Evolutionary conservation across 805 yeast genomes (phyloP).

Genomic region (Teunomyces barrocoloradensis): DNA sequence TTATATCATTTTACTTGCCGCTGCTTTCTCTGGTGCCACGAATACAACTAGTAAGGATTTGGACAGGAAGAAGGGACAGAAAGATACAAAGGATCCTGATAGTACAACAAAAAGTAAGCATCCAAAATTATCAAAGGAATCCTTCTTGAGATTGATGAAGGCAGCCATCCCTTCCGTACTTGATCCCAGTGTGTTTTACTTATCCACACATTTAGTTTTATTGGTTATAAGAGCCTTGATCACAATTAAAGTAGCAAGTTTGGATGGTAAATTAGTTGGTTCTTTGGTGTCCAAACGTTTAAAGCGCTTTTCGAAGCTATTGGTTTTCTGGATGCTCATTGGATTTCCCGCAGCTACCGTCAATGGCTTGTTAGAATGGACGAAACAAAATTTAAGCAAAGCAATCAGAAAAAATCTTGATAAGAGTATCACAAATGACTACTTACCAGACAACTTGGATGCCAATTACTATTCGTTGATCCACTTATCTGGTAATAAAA

Average conservation of each 20-base stretch:
- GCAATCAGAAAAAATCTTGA: constrained; percentile 65
- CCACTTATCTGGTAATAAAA: constrained; percentile 50
- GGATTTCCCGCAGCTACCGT: constrained; percentile 85
- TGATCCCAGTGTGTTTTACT: constrained; percentile 30
- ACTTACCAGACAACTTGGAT: constrained; percentile 65
- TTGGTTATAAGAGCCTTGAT: constrained; percentile 67
- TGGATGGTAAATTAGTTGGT: constrained; percentile 85
- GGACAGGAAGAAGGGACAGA: neutral
- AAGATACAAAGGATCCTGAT: constrained; percentile 2
- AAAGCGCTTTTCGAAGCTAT: constrained; percentile 56
- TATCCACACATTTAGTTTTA: constrained; percentile 55
- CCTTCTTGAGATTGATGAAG: constrained; percentile 27
- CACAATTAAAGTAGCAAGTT: constrained; percentile 76
- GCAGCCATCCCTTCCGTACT: constrained; percentile 33
- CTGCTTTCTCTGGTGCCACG: constrained; percentile 44
- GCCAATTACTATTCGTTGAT: constrained; percentile 74
- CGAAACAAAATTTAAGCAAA: constrained; percentile 56
- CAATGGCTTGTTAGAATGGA: constrained; percentile 65
- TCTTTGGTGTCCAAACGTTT: constrained; percentile 72
- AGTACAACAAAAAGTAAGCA: constrained; percentile 6
- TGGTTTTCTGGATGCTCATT: constrained; percentile 75
- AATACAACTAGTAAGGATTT: constrained; percentile 14
- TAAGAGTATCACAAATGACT: constrained; percentile 59
- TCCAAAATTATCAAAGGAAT: constrained; percentile 28
- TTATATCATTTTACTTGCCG: constrained; percentile 39